A percentile compares a stretch with the other conserved stretches of the same genome.
Evolutionary conservation across 495 filamentous ascomycete genomes (phyloP).

Genomic region (Pseudomonodictys pantanalensis): DNA sequence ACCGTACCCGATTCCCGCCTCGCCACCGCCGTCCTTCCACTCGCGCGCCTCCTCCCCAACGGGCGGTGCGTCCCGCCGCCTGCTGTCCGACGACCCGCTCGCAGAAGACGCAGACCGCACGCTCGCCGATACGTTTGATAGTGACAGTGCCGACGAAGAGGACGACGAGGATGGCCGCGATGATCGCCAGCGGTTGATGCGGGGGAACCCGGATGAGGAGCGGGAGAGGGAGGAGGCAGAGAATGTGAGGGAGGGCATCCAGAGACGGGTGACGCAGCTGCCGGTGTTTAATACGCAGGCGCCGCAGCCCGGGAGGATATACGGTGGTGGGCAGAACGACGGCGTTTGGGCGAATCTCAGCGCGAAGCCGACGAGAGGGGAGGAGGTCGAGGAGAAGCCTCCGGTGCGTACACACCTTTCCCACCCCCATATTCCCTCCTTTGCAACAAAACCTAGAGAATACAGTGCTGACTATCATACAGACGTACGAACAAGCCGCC

Average conservation of each 20-base stretch:
- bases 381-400: conserved; percentile 84
- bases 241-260: conserved; percentile 34
- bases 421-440: conserved; percentile 2
- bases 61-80: conserved; percentile 44
- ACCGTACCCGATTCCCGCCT: conserved; percentile 61
- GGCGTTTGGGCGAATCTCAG: conserved; percentile 94
- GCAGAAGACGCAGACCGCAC: conserved; percentile 64
- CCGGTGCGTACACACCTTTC: conserved; percentile 67
- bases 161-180: conserved; percentile 65
- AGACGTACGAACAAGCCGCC: conserved; percentile 98
- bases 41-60: conserved; percentile 76
- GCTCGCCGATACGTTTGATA: conserved; percentile 83
- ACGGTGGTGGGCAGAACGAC: conserved; percentile 70
- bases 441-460: not conserved
- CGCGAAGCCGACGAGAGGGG: conserved; percentile 84
- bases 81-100: conserved; percentile 52
- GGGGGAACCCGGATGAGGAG: conserved; percentile 56
- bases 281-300: conserved; percentile 47
- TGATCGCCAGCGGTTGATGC: conserved; percentile 81
- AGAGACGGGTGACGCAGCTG: conserved; percentile 54
- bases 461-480: conserved; percentile 30
- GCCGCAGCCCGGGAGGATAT: conserved; percentile 48
- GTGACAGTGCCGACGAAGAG: conserved; percentile 41
- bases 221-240: conserved; percentile 41
- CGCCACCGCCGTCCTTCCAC: conserved; percentile 91